These are phyloP conservation scores for Suillus decipiens DNA, from an alignment of 768 basidiomycete species.

Conservation along the genomic window DNA sequence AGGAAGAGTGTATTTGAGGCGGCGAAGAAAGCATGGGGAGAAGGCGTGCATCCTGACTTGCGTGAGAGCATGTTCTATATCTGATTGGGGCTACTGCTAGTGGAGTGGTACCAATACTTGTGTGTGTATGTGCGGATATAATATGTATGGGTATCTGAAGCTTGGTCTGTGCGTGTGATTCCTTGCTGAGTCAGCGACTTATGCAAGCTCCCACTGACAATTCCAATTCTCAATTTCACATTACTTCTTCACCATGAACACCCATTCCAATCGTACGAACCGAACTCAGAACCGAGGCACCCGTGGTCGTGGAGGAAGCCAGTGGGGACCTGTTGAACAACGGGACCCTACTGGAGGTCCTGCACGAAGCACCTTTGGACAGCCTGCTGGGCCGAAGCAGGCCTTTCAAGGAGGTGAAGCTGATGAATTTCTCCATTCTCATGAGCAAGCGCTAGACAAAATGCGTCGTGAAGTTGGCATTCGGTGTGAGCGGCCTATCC, in stretches of 20 bases:
- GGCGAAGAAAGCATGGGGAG: constrained; percentile 52
- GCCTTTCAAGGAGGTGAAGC: neutral
- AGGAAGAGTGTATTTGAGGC: constrained; percentile 43
- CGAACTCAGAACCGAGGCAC: neutral
- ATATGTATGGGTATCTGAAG: neutral
- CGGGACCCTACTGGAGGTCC: neutral
- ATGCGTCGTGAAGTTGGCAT: constrained; percentile 12
- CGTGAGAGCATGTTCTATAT: constrained; percentile 72
- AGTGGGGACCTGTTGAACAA: neutral
- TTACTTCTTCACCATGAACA: neutral
- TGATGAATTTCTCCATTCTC: neutral
- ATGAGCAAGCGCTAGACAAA: neutral
- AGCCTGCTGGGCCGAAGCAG: neutral
- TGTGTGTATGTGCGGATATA: neutral
- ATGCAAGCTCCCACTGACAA: too few relatives aligned
- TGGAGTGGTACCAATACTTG: neutral
- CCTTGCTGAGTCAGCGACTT: neutral
- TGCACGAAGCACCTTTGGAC: neutral
- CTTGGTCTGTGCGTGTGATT: neutral
- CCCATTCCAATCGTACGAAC: neutral
- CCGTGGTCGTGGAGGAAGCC: neutral
- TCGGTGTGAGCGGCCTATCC: constrained; percentile 34
- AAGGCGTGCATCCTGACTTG: constrained; percentile 46
- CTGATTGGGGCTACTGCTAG: constrained; percentile 28
- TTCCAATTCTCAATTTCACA: too few relatives aligned